Evolutionary conservation across 176 grass and related monocot genomes (phyloP).

Genomic region (Oropetium thomaeum): DNA sequence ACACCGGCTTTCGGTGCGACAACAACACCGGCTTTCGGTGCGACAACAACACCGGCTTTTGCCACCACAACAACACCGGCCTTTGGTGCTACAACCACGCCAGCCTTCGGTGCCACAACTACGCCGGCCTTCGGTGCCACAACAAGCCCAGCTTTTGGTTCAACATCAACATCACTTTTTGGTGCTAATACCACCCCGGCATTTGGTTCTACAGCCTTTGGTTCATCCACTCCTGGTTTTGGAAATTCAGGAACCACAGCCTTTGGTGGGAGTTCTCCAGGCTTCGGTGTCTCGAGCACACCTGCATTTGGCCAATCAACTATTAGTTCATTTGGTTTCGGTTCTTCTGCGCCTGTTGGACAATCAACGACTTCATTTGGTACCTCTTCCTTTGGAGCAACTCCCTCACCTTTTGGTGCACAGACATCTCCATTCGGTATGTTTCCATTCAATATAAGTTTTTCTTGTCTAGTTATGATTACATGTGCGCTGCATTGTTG

Average conservation of each 20-base stretch:
- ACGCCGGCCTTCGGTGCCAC: background rate
- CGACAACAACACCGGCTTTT: background rate
- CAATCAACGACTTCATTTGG: constrained; percentile 64
- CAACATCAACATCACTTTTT: constrained; percentile 60
- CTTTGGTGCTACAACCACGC: constrained; percentile 54
- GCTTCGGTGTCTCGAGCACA: constrained; percentile 60
- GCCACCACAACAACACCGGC: constrained; percentile 17
- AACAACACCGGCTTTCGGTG: constrained; percentile 18
- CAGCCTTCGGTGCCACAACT: background rate
- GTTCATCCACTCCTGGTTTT: constrained; percentile 58
- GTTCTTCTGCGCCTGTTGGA: constrained; percentile 64
- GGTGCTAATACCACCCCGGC: constrained; percentile 52
- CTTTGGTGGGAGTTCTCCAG: constrained; percentile 60
- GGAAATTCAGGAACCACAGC: constrained; percentile 55
- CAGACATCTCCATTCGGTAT: constrained; percentile 76
- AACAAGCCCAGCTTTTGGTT: constrained; percentile 48
- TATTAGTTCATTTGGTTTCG: no score
- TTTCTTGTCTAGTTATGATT: no score
- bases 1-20: constrained; percentile 52
- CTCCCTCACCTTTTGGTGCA: constrained; percentile 64
- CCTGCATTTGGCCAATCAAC: constrained; percentile 68
- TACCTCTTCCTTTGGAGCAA: constrained; percentile 67
- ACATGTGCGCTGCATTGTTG: constrained; percentile 7
- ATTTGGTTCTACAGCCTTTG: constrained; percentile 66
- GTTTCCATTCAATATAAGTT: no score